Percentiles rank a stretch among this genome's conserved stretches.
phyloP scores from a whole-genome alignment of 306 rosid genomes.

The Echinosophora koreensis region DNA sequence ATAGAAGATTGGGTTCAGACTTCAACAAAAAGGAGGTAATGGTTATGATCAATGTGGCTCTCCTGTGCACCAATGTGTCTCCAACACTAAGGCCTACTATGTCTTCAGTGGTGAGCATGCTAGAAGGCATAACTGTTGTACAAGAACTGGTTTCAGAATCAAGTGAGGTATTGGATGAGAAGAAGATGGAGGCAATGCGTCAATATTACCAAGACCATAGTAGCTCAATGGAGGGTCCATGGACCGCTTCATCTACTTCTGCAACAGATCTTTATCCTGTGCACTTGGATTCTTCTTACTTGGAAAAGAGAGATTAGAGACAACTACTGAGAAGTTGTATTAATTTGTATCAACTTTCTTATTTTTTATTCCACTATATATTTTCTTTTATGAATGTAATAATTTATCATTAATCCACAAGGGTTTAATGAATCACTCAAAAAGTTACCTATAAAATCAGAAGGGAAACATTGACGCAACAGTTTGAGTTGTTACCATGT shows the following conservation, averaged over 20 bases:
- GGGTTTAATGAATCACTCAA: no score
- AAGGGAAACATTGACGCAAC: no score
- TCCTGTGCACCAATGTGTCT: conserved; percentile 47
- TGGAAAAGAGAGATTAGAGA: conserved; percentile 34
- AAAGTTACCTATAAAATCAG: no score
- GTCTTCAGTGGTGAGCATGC: conserved; percentile 53
- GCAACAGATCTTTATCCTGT: conserved; percentile 41
- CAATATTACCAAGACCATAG: not conserved
- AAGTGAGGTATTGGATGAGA: conserved; percentile 44
- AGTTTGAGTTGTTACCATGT: no score
- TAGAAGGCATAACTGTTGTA: conserved; percentile 43
- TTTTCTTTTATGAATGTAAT: not conserved
- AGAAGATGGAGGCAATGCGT: conserved; percentile 42
- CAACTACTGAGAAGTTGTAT: not conserved
- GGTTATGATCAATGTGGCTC: conserved; percentile 48
- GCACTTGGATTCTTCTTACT: conserved; percentile 44
- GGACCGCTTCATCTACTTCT: conserved; percentile 45
- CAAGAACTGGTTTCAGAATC: conserved; percentile 26
- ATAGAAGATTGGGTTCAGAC: conserved; percentile 41
- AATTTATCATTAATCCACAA: no score
- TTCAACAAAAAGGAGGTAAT: conserved; percentile 43
- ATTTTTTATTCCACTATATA: not conserved
- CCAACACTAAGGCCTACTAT: conserved; percentile 47
- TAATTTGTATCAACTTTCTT: not conserved
- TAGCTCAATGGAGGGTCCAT: conserved; percentile 31